Conservation (phyloP, 345 rosid genomes). For the Cochlearia excelsa region DNA sequence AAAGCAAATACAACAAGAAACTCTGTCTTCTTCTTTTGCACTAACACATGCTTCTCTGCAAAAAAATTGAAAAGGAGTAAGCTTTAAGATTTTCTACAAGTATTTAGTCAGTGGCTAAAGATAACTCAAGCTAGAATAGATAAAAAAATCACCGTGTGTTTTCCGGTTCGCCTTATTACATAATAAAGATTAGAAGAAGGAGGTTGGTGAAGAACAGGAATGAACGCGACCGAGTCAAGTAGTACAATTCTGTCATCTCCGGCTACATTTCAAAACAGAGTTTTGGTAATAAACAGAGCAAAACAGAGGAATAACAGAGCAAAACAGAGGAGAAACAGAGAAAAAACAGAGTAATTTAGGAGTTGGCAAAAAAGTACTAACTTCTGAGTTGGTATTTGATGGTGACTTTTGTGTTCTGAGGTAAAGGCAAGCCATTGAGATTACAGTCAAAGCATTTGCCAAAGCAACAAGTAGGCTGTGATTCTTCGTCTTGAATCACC, state of each 20-base stretch:
- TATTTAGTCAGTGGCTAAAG: no score
- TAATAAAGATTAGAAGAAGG: constrained; percentile 52
- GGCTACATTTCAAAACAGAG: background rate
- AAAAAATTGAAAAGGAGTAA: constrained; percentile 7
- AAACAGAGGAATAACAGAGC: constrained; percentile 6
- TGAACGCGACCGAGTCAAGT: constrained; percentile 35
- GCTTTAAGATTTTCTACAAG: background rate
- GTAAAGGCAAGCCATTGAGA: constrained; percentile 48
- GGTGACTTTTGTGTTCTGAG: constrained; percentile 48
- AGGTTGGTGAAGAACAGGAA: constrained; percentile 54
- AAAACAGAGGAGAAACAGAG: constrained; percentile 7
- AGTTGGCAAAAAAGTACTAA: constrained; percentile 13
- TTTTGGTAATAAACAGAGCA: background rate
- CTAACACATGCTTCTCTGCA: constrained; percentile 49
- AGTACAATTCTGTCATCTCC: constrained; percentile 29
- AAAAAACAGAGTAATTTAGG: background rate
- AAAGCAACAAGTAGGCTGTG: constrained; percentile 44
- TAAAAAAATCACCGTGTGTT: constrained; percentile 27
- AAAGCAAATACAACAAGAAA: constrained; percentile 40
- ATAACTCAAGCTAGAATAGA: no score
- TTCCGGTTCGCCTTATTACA: constrained; percentile 36
- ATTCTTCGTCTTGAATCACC: constrained; percentile 60
- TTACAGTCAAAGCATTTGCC: constrained; percentile 36
- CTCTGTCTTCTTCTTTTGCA: constrained; percentile 42
- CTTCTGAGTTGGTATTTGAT: constrained; percentile 28